Evolutionary conservation across 23 red algal species (phyloP).

Genomic region (Gracilaria caudata): DNA sequence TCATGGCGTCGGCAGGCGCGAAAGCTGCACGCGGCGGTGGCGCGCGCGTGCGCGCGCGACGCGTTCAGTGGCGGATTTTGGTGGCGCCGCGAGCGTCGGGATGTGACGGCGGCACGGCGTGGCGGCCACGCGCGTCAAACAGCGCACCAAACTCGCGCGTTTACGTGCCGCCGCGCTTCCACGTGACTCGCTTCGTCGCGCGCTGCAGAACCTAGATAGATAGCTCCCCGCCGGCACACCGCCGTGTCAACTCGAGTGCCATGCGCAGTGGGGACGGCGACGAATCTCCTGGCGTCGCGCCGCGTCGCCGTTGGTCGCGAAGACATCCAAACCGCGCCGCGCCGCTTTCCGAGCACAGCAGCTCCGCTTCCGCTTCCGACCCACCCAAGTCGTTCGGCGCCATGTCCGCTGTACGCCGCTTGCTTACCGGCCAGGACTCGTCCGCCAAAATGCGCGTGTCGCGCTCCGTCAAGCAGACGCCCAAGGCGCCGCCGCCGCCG

Average conservation of each 20-base stretch:
- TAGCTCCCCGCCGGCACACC: background rate
- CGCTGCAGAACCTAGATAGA: too few relatives aligned
- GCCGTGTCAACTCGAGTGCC: background rate
- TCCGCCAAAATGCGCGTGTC: constrained; percentile 43
- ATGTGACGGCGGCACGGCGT: too few relatives aligned
- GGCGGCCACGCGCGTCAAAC: background rate
- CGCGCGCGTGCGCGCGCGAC: background rate
- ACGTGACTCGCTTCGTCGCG: background rate
- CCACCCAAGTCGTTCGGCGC: background rate
- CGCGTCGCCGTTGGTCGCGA: constrained; percentile 10
- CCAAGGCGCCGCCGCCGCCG: background rate
- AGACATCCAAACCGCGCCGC: background rate
- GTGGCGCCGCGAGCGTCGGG: too few relatives aligned
- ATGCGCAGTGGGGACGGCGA: background rate
- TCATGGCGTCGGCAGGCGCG: too few relatives aligned
- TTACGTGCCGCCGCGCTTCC: background rate
- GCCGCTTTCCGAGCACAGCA: background rate
- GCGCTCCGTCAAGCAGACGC: constrained; percentile 7
- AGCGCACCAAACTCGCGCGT: background rate
- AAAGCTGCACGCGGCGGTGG: background rate
- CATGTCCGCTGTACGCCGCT: constrained; percentile 48
- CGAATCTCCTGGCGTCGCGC: background rate
- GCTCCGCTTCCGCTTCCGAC: background rate
- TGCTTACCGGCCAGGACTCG: constrained; percentile 46
- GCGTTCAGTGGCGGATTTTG: too few relatives aligned